phyloP scores from a whole-genome alignment of 768 basidiomycete genomes.

The Rhodotorula babjevae region DNA sequence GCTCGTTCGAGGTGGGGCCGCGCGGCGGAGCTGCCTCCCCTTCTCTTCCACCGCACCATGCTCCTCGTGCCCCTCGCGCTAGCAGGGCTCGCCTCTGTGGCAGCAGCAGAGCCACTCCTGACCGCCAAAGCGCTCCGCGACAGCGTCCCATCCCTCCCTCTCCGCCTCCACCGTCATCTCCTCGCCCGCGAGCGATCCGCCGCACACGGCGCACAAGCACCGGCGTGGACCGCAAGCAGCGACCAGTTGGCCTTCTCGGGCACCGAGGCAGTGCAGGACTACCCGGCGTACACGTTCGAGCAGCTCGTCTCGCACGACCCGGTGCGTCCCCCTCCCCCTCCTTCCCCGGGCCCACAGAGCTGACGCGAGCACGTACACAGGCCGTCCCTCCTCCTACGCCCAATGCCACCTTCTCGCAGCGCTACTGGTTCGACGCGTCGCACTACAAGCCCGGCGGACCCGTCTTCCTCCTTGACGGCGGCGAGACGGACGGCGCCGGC shows the following conservation, averaged over 20 bases:
- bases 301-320: slow-evolving; percentile 75
- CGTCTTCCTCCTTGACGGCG: slow-evolving; percentile 85
- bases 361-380: background rate
- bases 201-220: background rate
- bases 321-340: background rate
- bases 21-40: background rate
- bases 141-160: background rate
- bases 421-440: slow-evolving; percentile 85
- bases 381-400: slow-evolving; percentile 41
- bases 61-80: background rate
- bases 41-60: background rate
- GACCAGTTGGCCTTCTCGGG: background rate
- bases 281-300: slow-evolving; percentile 57
- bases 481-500: slow-evolving; percentile 75
- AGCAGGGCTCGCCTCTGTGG: background rate
- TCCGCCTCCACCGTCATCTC: slow-evolving; percentile 4
- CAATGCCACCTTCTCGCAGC: slow-evolving; percentile 64
- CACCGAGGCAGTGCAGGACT: background rate
- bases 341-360: background rate
- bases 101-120: background rate
- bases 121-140: background rate
- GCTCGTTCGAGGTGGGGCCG: background rate
- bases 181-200: background rate
- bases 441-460: slow-evolving; percentile 74
- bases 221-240: background rate